Evolutionary conservation across 2,329 filamentous ascomycete species (phyloP).

Genomic region (Fusarium tuaranense): DNA sequence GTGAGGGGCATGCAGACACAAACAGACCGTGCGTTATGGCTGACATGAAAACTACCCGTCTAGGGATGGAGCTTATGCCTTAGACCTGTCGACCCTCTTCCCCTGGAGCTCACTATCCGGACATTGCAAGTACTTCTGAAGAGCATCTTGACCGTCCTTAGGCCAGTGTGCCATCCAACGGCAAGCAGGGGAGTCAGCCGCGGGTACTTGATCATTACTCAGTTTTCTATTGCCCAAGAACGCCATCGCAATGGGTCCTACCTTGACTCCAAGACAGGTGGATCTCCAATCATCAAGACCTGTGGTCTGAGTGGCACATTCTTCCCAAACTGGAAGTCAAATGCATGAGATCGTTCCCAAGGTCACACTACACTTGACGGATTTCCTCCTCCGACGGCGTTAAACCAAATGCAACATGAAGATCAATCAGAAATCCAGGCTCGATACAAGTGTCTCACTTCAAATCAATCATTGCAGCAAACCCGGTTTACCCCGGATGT

Average conservation of each 20-base stretch:
- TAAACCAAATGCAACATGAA: slow-evolving; percentile 16
- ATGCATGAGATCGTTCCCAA: slow-evolving; percentile 13
- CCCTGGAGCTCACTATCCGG: neutral
- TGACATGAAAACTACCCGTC: neutral
- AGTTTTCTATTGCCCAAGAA: neutral
- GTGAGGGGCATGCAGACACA: neutral
- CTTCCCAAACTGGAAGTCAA: slow-evolving; percentile 8
- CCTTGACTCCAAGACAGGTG: neutral
- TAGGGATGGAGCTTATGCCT: neutral
- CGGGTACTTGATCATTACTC: neutral
- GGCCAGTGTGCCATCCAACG: neutral
- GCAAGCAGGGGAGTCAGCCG: neutral
- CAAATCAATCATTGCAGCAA: slow-evolving; percentile 8
- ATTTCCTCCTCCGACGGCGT: slow-evolving; percentile 14
- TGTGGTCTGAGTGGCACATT: slow-evolving; percentile 7
- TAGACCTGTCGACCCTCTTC: neutral
- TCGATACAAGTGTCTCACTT: slow-evolving; percentile 22
- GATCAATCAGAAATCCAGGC: slow-evolving; percentile 3
- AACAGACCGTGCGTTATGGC: neutral
- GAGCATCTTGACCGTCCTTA: neutral
- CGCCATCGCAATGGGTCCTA: neutral
- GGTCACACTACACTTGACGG: slow-evolving; percentile 22
- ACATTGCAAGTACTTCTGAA: neutral
- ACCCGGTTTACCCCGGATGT: slow-evolving; percentile 29
- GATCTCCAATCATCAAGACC: neutral